Conservation (phyloP, 2,329 filamentous ascomycete species). For the Phialophora verrucosa region DNA sequence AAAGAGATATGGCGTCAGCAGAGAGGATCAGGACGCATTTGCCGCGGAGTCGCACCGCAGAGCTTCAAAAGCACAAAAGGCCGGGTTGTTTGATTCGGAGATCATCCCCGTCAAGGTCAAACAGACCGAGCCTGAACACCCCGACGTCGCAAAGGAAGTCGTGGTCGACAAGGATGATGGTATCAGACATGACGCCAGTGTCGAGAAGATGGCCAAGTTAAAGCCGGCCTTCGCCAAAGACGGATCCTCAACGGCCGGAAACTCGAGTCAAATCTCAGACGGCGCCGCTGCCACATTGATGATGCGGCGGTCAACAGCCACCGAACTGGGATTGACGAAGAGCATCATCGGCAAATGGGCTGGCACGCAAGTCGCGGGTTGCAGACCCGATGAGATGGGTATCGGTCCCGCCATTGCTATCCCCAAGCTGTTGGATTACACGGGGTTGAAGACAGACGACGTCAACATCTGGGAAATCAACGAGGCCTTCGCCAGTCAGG, state of each 20-base stretch:
- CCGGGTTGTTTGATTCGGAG: constrained; percentile 75
- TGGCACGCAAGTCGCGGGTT: constrained; percentile 75
- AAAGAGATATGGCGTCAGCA: constrained; percentile 71
- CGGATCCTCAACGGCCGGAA: constrained; percentile 83
- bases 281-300: constrained; percentile 83
- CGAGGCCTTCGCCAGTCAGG: constrained; percentile 73
- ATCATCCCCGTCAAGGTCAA: constrained; percentile 79
- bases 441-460: constrained; percentile 70
- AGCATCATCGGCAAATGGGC: constrained; percentile 84
- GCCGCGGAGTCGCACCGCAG: constrained; percentile 75
- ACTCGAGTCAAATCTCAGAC: constrained; percentile 83
- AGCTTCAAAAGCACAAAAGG: constrained; percentile 71
- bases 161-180: constrained; percentile 82
- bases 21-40: constrained; percentile 82
- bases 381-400: constrained; percentile 90
- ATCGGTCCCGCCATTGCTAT: constrained; percentile 86
- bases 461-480: constrained; percentile 93
- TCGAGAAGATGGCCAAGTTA: constrained; percentile 75
- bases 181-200: constrained; percentile 69
- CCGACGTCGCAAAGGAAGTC: constrained; percentile 64
- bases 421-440: constrained; percentile 74
- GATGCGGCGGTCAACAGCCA: constrained; percentile 82
- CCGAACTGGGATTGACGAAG: constrained; percentile 69
- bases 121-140: constrained; percentile 68
- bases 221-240: constrained; percentile 82